phyloP scores from a whole-genome alignment of 2,329 filamentous ascomycete genomes.

The Pseudogymnoascus sp. region DNA sequence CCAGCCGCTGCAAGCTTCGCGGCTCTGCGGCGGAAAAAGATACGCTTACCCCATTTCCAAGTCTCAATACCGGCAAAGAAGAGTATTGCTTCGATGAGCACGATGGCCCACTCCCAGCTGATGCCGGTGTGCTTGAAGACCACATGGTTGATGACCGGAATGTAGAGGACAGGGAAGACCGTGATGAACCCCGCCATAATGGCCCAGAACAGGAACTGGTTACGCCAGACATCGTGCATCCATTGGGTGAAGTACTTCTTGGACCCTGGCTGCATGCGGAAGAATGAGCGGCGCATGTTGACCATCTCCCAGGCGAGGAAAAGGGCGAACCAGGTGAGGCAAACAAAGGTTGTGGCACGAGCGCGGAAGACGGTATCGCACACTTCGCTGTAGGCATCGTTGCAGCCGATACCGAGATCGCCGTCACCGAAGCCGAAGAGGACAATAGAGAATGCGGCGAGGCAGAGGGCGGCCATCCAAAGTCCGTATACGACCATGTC shows the following conservation, averaged over 20 bases:
- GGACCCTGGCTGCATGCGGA: slow-evolving; percentile 59
- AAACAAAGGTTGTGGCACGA: slow-evolving; percentile 64
- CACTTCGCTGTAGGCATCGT: slow-evolving; percentile 42
- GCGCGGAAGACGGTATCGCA: slow-evolving; percentile 62
- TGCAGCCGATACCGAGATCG: slow-evolving; percentile 50
- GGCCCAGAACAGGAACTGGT: slow-evolving; percentile 62
- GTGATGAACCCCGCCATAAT: slow-evolving; percentile 48
- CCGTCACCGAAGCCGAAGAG: slow-evolving; percentile 51
- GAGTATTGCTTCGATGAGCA: slow-evolving; percentile 49
- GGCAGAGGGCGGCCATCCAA: slow-evolving; percentile 65
- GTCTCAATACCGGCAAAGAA: slow-evolving; percentile 57
- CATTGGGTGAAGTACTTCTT: slow-evolving; percentile 56
- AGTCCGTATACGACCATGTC: slow-evolving; percentile 75
- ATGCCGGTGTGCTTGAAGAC: slow-evolving; percentile 61
- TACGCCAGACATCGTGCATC: slow-evolving; percentile 60
- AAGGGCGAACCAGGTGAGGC: slow-evolving; percentile 66
- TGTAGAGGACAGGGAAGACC: slow-evolving; percentile 55
- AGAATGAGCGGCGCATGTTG: slow-evolving; percentile 63
- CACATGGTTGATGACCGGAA: slow-evolving; percentile 54
- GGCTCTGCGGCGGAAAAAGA: slow-evolving; percentile 35
- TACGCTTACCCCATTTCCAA: slow-evolving; percentile 60
- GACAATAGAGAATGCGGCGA: slow-evolving; percentile 54
- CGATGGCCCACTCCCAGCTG: slow-evolving; percentile 60
- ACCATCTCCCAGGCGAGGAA: slow-evolving; percentile 76
- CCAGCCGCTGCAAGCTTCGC: not conserved